Evolutionary conservation across 306 rosid species (phyloP).

Genomic region (Clitoria ternatea): DNA sequence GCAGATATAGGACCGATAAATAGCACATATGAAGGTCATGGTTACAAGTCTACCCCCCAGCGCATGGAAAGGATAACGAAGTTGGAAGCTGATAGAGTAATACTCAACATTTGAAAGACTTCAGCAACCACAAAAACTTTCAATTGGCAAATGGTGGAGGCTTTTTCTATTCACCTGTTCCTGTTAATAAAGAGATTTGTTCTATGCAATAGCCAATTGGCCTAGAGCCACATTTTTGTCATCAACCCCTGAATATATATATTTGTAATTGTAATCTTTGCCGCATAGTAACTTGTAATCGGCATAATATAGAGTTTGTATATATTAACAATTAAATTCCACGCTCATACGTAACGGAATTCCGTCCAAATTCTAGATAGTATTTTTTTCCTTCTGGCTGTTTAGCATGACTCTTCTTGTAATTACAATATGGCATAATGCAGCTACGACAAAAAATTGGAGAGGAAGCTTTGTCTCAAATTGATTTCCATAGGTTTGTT

Average conservation of each 20-base stretch:
- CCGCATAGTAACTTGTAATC: neutral
- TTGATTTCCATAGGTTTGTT: neutral
- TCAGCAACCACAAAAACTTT: slow-evolving; percentile 3
- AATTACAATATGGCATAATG: slow-evolving; percentile 2
- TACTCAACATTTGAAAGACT: neutral
- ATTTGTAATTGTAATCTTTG: neutral
- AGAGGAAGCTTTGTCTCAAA: slow-evolving; percentile 17
- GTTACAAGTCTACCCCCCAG: neutral
- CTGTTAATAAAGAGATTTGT: neutral
- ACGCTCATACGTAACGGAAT: neutral
- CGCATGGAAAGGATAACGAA: slow-evolving; percentile 14
- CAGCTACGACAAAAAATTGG: slow-evolving; percentile 16
- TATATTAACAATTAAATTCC: slow-evolving; percentile 13
- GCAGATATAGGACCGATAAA: slow-evolving; percentile 31
- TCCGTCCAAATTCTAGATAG: neutral
- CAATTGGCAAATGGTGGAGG: neutral
- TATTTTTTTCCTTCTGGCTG: neutral
- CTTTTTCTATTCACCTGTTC: neutral
- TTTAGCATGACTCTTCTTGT: slow-evolving; percentile 2
- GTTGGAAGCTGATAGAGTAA: neutral
- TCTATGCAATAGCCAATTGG: neutral
- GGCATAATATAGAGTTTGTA: neutral
- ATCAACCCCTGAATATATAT: neutral
- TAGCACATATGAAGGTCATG: slow-evolving; percentile 17
- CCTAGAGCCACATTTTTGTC: slow-evolving; percentile 18